Base-by-base conservation (phyloP, 2,329 filamentous ascomycete genomes). In the Phoma herbarum region DNA sequence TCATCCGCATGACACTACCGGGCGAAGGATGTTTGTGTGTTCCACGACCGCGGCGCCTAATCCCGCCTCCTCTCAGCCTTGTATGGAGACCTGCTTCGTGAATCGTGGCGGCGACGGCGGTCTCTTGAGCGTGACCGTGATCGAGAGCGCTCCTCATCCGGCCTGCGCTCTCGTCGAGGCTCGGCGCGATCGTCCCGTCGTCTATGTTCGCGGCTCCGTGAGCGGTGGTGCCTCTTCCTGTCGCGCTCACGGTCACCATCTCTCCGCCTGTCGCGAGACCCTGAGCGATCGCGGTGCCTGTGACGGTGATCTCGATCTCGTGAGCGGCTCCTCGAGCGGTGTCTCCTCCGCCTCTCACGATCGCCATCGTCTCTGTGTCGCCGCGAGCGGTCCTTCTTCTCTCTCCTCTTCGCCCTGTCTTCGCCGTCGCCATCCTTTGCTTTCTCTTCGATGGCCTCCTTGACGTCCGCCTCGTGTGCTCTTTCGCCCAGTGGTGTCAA, bases 401-500 rank as follows among this genome's bases (percentile, higher is more conserved):
- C 69, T 31, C 41, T 62, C 20, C 46, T 64, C 52, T 53, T 62
- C 0, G 63, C 55, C 25, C 44, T 61, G 39, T 66, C 70, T n/a
- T 62, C 64, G 7, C 66, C 60, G 6, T 71, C 71, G 23, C 72
- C 78, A 23, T 75, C 80, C 52, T 75, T 81, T 29, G 73, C 77
- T 44, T 80, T 78, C 60, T 83, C 80, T 54, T 79, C 84, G 37
- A 87, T 75, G 8, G 81, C 83, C 58, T 81, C 82, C 57, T 84
- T 81, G n/a, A 87, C 79, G 58, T 87, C 83, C 3, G 80, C 84
- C 26, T 90, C 74, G 37, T 75, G 84, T 6, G 70, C 72, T 45
- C 76, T 78, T 61, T 78, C 75, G 10, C 74, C 89, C 11, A 96
- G 77, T 0, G 90, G 84, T 20, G 79, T 80, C 68, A 83, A 61